These are phyloP conservation scores for Wickerhamiella pararugosa DNA, from an alignment of 1,139 yeast genomes.

Conservation along the genomic window DNA sequence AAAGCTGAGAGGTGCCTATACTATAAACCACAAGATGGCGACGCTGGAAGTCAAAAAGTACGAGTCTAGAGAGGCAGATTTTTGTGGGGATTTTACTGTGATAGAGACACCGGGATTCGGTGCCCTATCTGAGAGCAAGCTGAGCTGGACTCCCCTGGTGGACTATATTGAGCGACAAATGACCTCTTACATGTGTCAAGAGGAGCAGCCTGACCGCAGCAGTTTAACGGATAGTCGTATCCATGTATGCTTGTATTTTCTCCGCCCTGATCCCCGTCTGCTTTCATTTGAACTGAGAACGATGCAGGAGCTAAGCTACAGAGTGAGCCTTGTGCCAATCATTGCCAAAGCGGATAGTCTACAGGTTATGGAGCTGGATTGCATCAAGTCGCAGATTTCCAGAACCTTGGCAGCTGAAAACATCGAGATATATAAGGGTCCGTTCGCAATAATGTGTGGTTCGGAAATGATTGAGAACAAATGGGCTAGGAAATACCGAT, in stretches of 20 bases:
- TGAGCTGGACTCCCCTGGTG: conserved; percentile 43
- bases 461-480: conserved; percentile 18
- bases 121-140: conserved; percentile 44
- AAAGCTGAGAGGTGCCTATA: conserved; percentile 25
- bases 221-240: conserved; percentile 42
- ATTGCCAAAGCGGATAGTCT: conserved; percentile 78
- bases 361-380: conserved; percentile 32
- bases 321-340: conserved; percentile 65
- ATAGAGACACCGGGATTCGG: conserved; percentile 76
- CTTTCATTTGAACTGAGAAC: conserved; percentile 47
- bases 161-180: conserved; percentile 49
- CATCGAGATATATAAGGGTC: conserved; percentile 43
- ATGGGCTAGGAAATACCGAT: conserved; percentile 40
- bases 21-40: conserved; percentile 25
- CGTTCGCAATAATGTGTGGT: conserved; percentile 38
- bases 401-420: conserved; percentile 32
- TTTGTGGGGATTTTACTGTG: conserved; percentile 37
- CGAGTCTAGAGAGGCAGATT: conserved; percentile 36
- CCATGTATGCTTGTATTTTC: conserved; percentile 64
- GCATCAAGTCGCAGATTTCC: conserved; percentile 35
- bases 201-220: conserved; percentile 53
- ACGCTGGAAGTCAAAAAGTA: conserved; percentile 28
- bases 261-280: conserved; percentile 40
- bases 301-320: conserved; percentile 47
- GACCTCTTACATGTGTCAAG: conserved; percentile 42